Evolutionary conservation across 2,329 filamentous ascomycete genomes (phyloP), one percentile per base, ranked within the genome.

Genomic region (Aspergillaceae sp.): DNA sequence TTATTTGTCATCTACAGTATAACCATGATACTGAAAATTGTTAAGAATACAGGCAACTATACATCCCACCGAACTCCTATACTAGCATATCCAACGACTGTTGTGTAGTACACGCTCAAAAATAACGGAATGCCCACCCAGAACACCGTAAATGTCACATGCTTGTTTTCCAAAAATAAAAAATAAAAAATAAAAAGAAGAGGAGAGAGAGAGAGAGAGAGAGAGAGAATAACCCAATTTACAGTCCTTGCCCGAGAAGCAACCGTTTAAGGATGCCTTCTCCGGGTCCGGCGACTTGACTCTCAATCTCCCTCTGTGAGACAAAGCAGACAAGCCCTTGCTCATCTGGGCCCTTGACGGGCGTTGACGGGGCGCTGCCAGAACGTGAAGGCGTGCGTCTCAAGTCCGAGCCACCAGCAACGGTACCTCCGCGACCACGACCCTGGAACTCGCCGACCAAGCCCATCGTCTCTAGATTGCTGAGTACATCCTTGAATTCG

Each of bases 401-500:
- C 41, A 63, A 48, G 61, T 58, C 72, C 69, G 38, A 78, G 63
- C 52, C 69, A 58, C 49, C 67, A 68, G 60, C 57, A 36, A 68
- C 51, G n/a, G 65, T 67, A 86, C 83, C 52, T 77, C 86, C 40
- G 80, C 86, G 42, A 73, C 84, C 72, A 78, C 87, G 56, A 72
- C 86, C 71, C 77, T 87, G 62, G 70, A 86, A 59, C 69, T 83
- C 67, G 64, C 84, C 75, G 4, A 96, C 76, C 26, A 97, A 72
- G 1, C 87, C 90, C 41, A 95, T 71, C 0, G 90, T 92, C 71
- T 98, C 92, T 44, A 98, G 69, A 56, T 87, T 94, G 33, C 85
- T 83, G 19, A 96, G 76, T 4, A 98, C 90, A 66, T 98, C 92
- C 48, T 89, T 82, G 66, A 98, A 98, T 65, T 98, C 92, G 4